Evolutionary conservation across 2,329 filamentous ascomycete species (phyloP).

Genomic region (Colletotrichum sp.): DNA sequence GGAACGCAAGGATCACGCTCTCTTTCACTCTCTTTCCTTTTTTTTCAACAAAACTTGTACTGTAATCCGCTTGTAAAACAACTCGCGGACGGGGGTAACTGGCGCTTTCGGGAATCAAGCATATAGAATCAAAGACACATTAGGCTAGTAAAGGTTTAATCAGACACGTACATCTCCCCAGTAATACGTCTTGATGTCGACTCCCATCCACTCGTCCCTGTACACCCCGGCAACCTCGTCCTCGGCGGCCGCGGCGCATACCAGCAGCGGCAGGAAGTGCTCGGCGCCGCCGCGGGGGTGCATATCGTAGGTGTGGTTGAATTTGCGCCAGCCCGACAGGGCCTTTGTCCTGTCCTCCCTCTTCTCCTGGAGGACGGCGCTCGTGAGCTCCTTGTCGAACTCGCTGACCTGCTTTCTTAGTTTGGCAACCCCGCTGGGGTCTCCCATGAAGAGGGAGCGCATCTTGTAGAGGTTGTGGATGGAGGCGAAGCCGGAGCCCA

Average conservation of each 20-base stretch:
- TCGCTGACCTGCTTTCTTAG: constrained; percentile 26
- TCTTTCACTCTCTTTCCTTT: background rate
- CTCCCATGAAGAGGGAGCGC: constrained; percentile 36
- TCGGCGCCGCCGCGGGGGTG: constrained; percentile 59
- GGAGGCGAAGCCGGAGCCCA: constrained; percentile 65
- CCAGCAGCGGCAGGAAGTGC: constrained; percentile 64
- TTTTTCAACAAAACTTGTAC: background rate
- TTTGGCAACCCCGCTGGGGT: constrained; percentile 27
- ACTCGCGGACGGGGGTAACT: background rate
- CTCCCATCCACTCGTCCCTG: constrained; percentile 51
- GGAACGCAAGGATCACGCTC: background rate
- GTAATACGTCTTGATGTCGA: constrained; percentile 61
- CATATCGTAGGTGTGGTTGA: constrained; percentile 55
- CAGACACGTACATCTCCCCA: constrained; percentile 42
- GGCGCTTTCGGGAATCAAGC: background rate
- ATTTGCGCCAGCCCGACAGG: constrained; percentile 51
- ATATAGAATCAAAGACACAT: constrained; percentile 4
- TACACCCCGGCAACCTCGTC: constrained; percentile 49
- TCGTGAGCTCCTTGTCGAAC: constrained; percentile 53
- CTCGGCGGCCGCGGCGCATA: constrained; percentile 56
- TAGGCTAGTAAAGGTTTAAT: constrained; percentile 6
- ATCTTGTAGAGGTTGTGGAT: constrained; percentile 60
- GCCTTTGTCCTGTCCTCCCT: constrained; percentile 39
- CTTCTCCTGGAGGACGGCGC: constrained; percentile 39
- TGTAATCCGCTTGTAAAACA: background rate